Evolutionary conservation across 139 green algal species (phyloP).

Genomic region (Dunaliella primolecta): DNA sequence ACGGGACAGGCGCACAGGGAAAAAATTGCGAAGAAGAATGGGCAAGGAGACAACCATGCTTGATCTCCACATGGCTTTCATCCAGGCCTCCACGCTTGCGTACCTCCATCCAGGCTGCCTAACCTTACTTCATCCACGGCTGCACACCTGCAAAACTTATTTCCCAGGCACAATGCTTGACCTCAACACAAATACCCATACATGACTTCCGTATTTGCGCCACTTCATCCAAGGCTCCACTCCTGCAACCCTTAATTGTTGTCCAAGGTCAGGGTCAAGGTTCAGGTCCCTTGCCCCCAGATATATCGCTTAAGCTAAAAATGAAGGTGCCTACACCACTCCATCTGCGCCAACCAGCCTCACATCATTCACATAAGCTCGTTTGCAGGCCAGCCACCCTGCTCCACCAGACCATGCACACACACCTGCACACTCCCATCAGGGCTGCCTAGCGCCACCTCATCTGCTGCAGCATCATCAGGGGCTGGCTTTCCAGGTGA

Average conservation of each 20-base stretch:
- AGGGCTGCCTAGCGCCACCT: constrained; percentile 6
- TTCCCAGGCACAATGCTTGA: no score
- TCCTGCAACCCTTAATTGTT: neutral
- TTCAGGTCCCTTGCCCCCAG: neutral
- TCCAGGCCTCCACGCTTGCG: neutral
- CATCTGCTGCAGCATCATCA: neutral
- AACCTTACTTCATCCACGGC: neutral
- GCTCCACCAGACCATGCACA: neutral
- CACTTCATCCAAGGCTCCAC: neutral
- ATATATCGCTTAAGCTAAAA: neutral
- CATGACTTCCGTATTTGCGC: neutral
- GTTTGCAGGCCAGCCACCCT: neutral
- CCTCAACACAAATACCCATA: neutral
- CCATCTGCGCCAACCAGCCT: no score
- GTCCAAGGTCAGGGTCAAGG: neutral
- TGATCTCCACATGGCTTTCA: neutral
- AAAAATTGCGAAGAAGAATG: neutral
- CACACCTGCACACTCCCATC: neutral
- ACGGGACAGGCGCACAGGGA: no score
- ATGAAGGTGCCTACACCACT: no score
- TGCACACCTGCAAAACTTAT: no score
- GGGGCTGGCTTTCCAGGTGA: neutral
- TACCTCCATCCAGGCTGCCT: neutral
- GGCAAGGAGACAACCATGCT: neutral
- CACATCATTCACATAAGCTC: neutral